These are phyloP conservation scores for Dipteronia sinensis DNA, from an alignment of 345 rosid species.

Conservation along the genomic window DNA sequence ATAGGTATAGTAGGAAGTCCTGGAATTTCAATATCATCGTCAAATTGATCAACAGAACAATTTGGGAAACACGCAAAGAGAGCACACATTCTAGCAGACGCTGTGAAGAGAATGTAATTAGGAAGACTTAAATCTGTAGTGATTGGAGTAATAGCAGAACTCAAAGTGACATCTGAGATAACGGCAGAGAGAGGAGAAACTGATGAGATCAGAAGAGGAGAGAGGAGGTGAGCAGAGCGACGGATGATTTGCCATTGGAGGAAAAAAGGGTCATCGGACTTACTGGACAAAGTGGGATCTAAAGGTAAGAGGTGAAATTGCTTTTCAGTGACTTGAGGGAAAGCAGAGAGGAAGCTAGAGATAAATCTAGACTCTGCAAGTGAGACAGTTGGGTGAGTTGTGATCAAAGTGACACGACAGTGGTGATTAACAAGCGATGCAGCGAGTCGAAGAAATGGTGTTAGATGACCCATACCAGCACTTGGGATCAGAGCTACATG, in stretches of 20 bases:
- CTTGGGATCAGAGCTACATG: constrained; percentile 44
- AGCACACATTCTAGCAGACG: constrained; percentile 36
- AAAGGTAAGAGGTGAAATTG: constrained; percentile 30
- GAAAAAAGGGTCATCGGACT: constrained; percentile 34
- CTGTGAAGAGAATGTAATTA: constrained; percentile 27
- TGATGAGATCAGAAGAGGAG: constrained; percentile 28
- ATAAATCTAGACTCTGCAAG: constrained; percentile 35
- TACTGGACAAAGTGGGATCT: background rate
- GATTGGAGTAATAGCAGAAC: constrained; percentile 23
- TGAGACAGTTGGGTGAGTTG: constrained; percentile 38
- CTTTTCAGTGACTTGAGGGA: constrained; percentile 33
- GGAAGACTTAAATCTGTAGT: constrained; percentile 31
- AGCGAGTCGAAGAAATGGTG: constrained; percentile 49
- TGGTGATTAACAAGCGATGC: constrained; percentile 27
- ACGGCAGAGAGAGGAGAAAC: constrained; percentile 32
- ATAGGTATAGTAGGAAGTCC: constrained; percentile 34
- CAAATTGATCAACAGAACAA: constrained; percentile 5
- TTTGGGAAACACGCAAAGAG: constrained; percentile 14
- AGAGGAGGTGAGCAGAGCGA: constrained; percentile 40
- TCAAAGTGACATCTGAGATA: constrained; percentile 30
- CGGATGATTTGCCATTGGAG: constrained; percentile 37
- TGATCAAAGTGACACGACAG: constrained; percentile 44
- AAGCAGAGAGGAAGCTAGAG: constrained; percentile 31
- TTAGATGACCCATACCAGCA: constrained; percentile 53
- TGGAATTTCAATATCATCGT: constrained; percentile 31